Evolutionary conservation across 257 asterid species (phyloP), one percentile per base, ranked within the genome.

Genomic region (Solanum corneliomulleri): DNA sequence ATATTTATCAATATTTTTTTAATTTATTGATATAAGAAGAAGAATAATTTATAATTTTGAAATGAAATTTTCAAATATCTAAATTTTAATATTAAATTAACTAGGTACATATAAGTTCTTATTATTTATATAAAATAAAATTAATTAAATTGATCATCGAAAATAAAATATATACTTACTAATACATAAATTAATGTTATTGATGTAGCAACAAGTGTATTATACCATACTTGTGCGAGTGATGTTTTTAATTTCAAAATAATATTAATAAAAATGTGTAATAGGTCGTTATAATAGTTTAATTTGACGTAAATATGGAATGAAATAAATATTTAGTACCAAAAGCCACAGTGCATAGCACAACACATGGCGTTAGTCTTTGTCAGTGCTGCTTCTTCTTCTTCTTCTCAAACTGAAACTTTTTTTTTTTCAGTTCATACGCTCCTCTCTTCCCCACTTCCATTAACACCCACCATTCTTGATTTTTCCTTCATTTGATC

Each of bases 311-410:
- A 31, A 31, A 29, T 8, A 69, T 3, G 2, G 11, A 64, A n/a
- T 6, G 11, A 64, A n/a, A 11, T 4, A 27, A 66, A 33, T 70
- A 9, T 70, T 31, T 31, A 4, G n/a, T 31, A 11, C 5, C 11
- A 23, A 41, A 76, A 56, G 86, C 78, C 70, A 10, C 41, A 31
- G 87, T 80, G 89, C 90, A 31, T 5, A 47, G 68, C 68, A 29
- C 71, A 83, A 86, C 91, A 69, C 83, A 87, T 85, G 91, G 89
- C 85, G 85, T 80, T 80, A 16, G 29, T 80, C 85, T 80, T 69
- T 49, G 85, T 80, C 68, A 80, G 85, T 47, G 27, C 85, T 47
- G 27, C 85, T 27, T 29, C 85, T 47, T 29, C 85, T 29, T 47
- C 68, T 25, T 9, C 12, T 15, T 8, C n/a, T n/a, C 7, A 21